These are phyloP conservation scores for Claviceps spartinae DNA, from an alignment of 2,329 filamentous ascomycete genomes.

Conservation along the genomic window DNA sequence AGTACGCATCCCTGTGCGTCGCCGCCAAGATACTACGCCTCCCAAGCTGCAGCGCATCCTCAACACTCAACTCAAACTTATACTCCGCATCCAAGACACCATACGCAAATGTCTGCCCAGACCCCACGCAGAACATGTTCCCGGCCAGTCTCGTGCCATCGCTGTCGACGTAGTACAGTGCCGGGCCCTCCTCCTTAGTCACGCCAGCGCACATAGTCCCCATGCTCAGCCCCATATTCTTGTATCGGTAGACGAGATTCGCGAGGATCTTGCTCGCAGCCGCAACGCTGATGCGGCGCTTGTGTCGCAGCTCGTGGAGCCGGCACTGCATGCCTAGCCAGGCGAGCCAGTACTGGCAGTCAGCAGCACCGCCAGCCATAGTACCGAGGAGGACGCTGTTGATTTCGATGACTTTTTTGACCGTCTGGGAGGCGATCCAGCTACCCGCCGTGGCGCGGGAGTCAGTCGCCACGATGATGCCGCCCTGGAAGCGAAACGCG, in stretches of 20 bases:
- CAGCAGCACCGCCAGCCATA: constrained; percentile 96
- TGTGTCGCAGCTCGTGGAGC: constrained; percentile 97
- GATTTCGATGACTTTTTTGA: constrained; percentile 99
- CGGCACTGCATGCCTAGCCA: constrained; percentile 99
- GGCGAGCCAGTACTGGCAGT: constrained; percentile 99
- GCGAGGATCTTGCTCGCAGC: constrained; percentile 97
- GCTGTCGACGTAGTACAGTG: constrained; percentile 93
- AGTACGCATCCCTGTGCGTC: constrained; percentile 96
- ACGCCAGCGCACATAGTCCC: constrained; percentile 99
- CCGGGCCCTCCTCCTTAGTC: constrained; percentile 86
- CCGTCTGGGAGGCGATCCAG: constrained; percentile 99
- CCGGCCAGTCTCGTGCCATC: constrained; percentile 87
- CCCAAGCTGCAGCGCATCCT: constrained; percentile 84
- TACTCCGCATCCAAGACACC: constrained; percentile 96
- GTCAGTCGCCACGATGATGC: constrained; percentile 96
- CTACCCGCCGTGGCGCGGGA: constrained; percentile 93
- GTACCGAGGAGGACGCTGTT: constrained; percentile 88
- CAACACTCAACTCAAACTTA: constrained; percentile 70
- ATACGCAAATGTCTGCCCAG: constrained; percentile 96
- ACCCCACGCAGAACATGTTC: constrained; percentile 96
- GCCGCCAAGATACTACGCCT: constrained; percentile 87
- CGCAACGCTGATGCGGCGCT: constrained; percentile 94
- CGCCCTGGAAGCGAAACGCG: constrained; percentile 94
- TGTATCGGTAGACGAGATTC: constrained; percentile 97
- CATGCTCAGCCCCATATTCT: constrained; percentile 97